These are phyloP conservation scores for Sphaerulina populicola DNA, from an alignment of 2,329 filamentous ascomycete species.

Conservation along the genomic window DNA sequence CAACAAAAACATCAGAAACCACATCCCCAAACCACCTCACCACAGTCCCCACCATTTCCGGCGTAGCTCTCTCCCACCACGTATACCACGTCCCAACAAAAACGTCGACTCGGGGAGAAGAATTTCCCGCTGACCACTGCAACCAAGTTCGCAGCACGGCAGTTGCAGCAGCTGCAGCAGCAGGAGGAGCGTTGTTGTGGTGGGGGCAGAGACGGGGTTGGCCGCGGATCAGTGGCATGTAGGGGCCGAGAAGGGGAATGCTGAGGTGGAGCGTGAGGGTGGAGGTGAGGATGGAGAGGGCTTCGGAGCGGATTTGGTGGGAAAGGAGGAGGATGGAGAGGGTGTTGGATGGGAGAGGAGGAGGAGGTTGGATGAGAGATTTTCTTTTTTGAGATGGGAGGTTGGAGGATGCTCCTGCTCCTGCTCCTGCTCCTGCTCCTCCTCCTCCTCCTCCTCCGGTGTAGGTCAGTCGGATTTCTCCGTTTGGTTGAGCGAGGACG, in stretches of 20 bases:
- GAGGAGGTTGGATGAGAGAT: neutral
- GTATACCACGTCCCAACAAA: neutral
- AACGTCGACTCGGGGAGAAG: neutral
- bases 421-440: no score
- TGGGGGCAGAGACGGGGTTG: neutral
- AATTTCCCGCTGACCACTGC: neutral
- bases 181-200: neutral
- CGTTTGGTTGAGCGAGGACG: neutral
- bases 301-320: neutral
- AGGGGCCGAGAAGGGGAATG: neutral
- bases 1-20: no score
- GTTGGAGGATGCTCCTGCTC: no score
- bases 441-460: neutral
- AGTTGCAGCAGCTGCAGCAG: no score
- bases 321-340: neutral
- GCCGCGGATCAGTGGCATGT: neutral
- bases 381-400: no score
- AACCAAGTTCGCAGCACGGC: slow-evolving; percentile 1
- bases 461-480: neutral
- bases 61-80: slow-evolving; percentile 5
- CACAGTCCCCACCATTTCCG: neutral
- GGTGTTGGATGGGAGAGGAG: neutral
- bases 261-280: neutral
- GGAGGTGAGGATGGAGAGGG: neutral
- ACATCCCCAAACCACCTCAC: neutral